Evolutionary conservation across 192 early-diverging fungal genomes (phyloP), one percentile per base, ranked within the genome.

Genomic region (Entomortierella parvispora): DNA sequence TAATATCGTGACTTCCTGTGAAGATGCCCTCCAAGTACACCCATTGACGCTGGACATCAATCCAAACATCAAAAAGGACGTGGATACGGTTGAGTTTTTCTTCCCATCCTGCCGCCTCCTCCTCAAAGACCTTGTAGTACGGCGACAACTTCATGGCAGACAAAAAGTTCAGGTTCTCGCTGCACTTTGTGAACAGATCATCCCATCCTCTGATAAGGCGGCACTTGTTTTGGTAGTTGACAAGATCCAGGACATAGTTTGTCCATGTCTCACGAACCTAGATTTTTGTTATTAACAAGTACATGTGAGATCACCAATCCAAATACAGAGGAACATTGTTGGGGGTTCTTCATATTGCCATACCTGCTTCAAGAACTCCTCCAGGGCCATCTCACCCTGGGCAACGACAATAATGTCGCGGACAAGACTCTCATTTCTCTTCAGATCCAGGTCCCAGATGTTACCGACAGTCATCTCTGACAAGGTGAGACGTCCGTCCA

Each of bases 21-120:
- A 99, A 99, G 55, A 99, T 98, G 40, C 97, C 98, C 75, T 99
- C 97, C 40, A 99, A 83, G 71, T 99, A 99, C 22, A 99, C 98
- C 97, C 97, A 99, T 77, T 99, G 98, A 43, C 98, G 91, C 84
- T 99, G 98, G 37, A 99, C 98, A 81, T 99, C 97, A 49, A 99
- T 96, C 98, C 98, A 99, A 6, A 98, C 93, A 85, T 99, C 97
- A 76, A 99, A 97, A 43, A 99, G 88, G 34, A 95, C 85, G 69
- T 98, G 96, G 40, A 99, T 88, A 29, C 96, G 90, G 78, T 96
- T 99, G 53, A 99, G 85, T 71, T 96, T 95, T 65, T 99, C 96
- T 78, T 99, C 97, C 96, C 96, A 97, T 15, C 89, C 70, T 3
- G 85, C 74, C 2, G 98, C 97, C 52, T 99, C 97, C 65, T 99